Evolutionary conservation across 2,329 filamentous ascomycete species (phyloP), one percentile per base, ranked within the genome.

Genomic region (Cladosporium sp.): DNA sequence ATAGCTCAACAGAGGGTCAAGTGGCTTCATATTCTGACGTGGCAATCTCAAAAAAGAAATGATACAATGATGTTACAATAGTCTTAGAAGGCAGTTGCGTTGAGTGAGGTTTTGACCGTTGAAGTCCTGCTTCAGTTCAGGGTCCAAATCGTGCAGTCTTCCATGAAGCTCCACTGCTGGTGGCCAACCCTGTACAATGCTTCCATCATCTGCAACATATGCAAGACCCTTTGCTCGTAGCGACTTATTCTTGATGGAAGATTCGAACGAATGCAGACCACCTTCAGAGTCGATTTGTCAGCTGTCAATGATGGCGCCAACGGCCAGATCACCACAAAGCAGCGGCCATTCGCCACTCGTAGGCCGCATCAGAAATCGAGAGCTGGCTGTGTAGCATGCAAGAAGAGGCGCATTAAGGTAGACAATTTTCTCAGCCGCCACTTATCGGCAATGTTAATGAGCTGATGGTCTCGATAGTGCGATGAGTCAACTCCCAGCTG

Each of bases 341-440:
- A 50, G 28, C 55, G 42, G 22, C 34, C 37, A 2, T 42, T 57
- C 19, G 32, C 25, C 36, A 22, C 49, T 15, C 60, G 60, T 10
- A 52, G 37, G 17, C 13, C 48, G 12, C 60, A 62, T 28, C 57
- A 34, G 9, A 63, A 63, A 17, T 60, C 57, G 12, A 50, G 61
- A 12, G 45, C 17, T 3, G 61, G 59, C 7, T 63, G 61, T 39
- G 15, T 40, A 32, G 55, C 54, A 22, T 63, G 61, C 49, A 63
- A 61, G 32, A 48, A 39, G 42, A 52, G 61, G 17, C 54, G 58
- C 12, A 61, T 63, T 36, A 60, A 58, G 39, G 61, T 60, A n/a
- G n/a, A n/a, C n/a, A n/a, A 28, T 42, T 57, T 51, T 7, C 28
- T 32, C 28, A n/a, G n/a, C n/a, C n/a, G n/a, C 28, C 7, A 4